Percentiles rank a stretch among this genome's conserved stretches.
Conservation (phyloP, 176 grass and related monocot species). For the Hsuehochloa calcarea region DNA sequence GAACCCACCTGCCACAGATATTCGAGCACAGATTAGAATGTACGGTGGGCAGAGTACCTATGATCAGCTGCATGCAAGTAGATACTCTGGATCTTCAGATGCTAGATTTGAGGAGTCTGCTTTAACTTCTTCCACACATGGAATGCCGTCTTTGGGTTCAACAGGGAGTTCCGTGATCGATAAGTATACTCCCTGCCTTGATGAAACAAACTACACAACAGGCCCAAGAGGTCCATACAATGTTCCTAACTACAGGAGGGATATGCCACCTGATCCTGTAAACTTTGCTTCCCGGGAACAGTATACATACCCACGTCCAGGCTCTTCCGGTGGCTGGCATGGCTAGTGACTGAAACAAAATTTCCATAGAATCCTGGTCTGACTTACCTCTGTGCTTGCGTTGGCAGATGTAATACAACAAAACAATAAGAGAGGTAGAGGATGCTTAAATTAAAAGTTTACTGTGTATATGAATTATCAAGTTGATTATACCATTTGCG, state of each 20-base stretch:
- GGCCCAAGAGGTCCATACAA: conserved; percentile 24
- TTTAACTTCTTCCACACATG: conserved; percentile 30
- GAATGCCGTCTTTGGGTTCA: conserved; percentile 29
- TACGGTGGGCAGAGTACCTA: conserved; percentile 23
- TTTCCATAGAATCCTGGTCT: background rate
- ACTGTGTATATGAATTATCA: background rate
- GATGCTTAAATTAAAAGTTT: background rate
- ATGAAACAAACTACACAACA: conserved; percentile 48
- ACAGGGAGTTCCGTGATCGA: conserved; percentile 30
- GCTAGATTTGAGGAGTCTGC: background rate
- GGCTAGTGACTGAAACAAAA: background rate
- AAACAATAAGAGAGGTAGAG: background rate
- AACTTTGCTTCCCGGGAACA: conserved; percentile 33
- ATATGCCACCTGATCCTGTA: conserved; percentile 14
- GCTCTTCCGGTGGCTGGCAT: conserved; percentile 43
- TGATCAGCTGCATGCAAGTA: background rate
- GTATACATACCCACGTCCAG: conserved; percentile 24
- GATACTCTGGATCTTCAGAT: conserved; percentile 15
- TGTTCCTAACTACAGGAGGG: conserved; percentile 33
- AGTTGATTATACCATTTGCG: background rate
- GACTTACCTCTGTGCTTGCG: background rate
- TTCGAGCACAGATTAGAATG: conserved; percentile 28
- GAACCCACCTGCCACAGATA: conserved; percentile 9
- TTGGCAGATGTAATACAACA: background rate
- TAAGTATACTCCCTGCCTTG: conserved; percentile 42